Percentiles rank a stretch among this genome's conserved stretches.
Evolutionary conservation across 805 yeast genomes (phyloP).

Genomic region (Starmerella tilneyi): DNA sequence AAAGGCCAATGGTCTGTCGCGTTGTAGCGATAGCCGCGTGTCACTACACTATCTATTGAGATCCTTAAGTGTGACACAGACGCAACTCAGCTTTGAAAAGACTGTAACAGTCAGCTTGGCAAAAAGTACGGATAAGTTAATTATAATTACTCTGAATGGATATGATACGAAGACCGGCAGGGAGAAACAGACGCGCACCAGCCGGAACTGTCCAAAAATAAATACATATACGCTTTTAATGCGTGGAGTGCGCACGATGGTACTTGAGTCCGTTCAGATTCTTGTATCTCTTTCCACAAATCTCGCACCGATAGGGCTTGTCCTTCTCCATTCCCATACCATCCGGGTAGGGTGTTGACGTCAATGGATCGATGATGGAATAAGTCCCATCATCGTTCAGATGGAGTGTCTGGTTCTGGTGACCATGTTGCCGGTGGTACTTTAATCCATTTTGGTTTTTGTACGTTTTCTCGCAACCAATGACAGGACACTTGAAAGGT

Average conservation of each 20-base stretch:
- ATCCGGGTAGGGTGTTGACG: constrained; percentile 79
- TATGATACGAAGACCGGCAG: not conserved
- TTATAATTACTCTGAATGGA: not conserved
- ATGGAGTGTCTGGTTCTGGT: constrained; percentile 85
- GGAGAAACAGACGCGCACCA: not conserved
- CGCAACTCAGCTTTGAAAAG: no score
- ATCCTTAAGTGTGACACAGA: no score
- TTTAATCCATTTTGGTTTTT: constrained; percentile 96
- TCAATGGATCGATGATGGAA: constrained; percentile 75
- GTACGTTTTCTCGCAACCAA: constrained; percentile 95
- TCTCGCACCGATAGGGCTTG: constrained; percentile 96
- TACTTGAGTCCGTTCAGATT: constrained; percentile 92
- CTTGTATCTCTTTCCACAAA: constrained; percentile 94
- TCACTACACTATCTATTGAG: no score
- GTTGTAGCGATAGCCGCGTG: no score
- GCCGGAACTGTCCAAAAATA: constrained; percentile 7
- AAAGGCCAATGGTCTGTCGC: no score
- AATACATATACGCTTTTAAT: constrained; percentile 34
- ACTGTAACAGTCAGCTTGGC: no score
- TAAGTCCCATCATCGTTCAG: constrained; percentile 89
- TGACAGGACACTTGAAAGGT: constrained; percentile 95
- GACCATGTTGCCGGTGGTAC: constrained; percentile 92
- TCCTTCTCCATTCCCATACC: constrained; percentile 94
- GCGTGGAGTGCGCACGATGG: constrained; percentile 97
- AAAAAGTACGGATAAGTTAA: no score